Base-by-base conservation (phyloP, 306 rosid genomes). In the Cucurbita ficifolia region DNA sequence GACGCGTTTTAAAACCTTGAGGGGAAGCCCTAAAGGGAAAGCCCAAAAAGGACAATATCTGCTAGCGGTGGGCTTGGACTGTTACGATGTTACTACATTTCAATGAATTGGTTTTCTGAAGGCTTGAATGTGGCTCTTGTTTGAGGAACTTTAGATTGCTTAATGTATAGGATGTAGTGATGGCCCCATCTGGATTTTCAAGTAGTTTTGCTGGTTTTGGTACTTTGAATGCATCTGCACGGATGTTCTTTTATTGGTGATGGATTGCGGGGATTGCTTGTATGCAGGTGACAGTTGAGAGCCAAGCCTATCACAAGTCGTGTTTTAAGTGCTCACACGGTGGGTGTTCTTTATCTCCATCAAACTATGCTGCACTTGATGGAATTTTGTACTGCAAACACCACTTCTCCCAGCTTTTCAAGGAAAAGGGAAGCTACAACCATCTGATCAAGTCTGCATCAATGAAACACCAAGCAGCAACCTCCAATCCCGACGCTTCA, bases 281-380 rank as follows among this genome's bases (percentile, higher is more conserved):
- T 18, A 5, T 84, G 40, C 77, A 94, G 98, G 98, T 93, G 79
- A 90, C 96, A 17, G 98, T 93, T 79, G 98, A 93, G 79, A 83
- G 93, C 55, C 96, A 87, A 79, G 80, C 95, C 59, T 94, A 92
- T 80, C 98, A 92, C 79, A 92, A 92, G 81, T 87, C 96, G 38
- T 90, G 96, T 80, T 90, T 92, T 83, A 94, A 94, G 81, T 90
- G 98, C 79, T 93, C 98, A 11, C 96, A 93, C 10, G 98, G 98
- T 11, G 96, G 98, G 53, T 93, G 97, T 75, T 83, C 97, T 52
- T 84, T 94, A 82, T 76, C 96, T 2, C 97, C 95, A 43, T 90
- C 98, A 1, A 93, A 89, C 85, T 88, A 93, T 80, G 98, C 98
- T 5, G 97, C 98, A 24, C 87, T 93, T 6, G 92, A 93, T 80